Base-by-base conservation (phyloP, 441 rosid genomes). In the Viola pubescens region DNA sequence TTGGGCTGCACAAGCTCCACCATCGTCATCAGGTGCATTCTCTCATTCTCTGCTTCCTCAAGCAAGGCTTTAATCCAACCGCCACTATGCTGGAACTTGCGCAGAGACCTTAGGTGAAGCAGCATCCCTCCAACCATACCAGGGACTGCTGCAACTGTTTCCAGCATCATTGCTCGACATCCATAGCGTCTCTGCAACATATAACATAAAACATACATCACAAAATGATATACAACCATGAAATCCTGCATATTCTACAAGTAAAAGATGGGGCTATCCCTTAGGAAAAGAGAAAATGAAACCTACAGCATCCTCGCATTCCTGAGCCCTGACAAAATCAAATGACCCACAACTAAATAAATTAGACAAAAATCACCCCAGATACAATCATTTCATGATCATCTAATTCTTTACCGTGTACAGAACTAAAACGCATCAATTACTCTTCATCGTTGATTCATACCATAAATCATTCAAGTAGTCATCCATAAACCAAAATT, bases 11-110 rank as follows among this genome's bases (percentile, higher is more conserved):
- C 83, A 0, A 92, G 62, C 69, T 92, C 96, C 67, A 89, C 70
- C 74, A 89, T 81, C 3, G 97, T 92, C 97, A 92, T 92, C 4
- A 92, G 74, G 67, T 92, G 97, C 98, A 92, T 92, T 12, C 97
- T 78, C 75, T 89, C 94, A 56, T 92, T 89, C 73, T 92, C 96
- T 0, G 98, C 97, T 72, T 92, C 98, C 50, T 92, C 98, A 0
- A 89, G 71, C 39, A 92, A 62, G 9, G 94, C 91, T 71, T 89
- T 92, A 65, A 87, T 87, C 97, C 97, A 92, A 4, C 97, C 98
- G 0, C 98, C 97, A 16, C 91, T 89, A 19, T 87, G 95, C 64
- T 92, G 86, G 70, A 92, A 92, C 41, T 78, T 66, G 42, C 95
- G 65, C 0, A 92, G 82, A 0, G 94, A 92, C 53, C 81, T 85